phyloP scores from a whole-genome alignment of 1,284 basidiomycete genomes.

The Sporisorium exsertum region DNA sequence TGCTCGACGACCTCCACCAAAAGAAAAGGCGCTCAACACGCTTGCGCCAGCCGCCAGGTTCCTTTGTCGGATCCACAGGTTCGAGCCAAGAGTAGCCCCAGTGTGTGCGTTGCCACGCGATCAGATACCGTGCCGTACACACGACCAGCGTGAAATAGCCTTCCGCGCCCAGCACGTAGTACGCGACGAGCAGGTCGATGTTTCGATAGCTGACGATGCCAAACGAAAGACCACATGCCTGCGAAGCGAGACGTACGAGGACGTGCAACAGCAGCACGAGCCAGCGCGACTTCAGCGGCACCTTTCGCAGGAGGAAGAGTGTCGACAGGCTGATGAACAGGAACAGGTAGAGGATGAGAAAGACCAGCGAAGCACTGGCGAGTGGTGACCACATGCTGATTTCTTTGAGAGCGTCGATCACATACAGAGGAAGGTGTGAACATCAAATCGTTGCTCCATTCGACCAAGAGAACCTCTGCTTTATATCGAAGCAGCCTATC shows the following conservation, averaged over 20 bases:
- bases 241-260: slow-evolving; percentile 38
- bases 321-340: slow-evolving; percentile 11
- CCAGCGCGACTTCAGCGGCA: slow-evolving; percentile 28
- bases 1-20: slow-evolving; percentile 7
- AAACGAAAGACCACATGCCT: slow-evolving; percentile 45
- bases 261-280: slow-evolving; percentile 47
- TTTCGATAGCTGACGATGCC: slow-evolving; percentile 33
- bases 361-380: slow-evolving; percentile 33
- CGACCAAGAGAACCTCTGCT: too few species aligned
- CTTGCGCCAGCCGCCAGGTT: neutral
- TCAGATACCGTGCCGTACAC: slow-evolving; percentile 47
- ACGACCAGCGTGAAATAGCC: slow-evolving; percentile 58
- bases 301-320: slow-evolving; percentile 8
- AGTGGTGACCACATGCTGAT: slow-evolving; percentile 36
- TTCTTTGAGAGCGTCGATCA: too few species aligned
- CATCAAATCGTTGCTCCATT: too few species aligned
- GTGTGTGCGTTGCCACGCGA: slow-evolving; percentile 51
- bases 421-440: too few species aligned
- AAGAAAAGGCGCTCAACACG: slow-evolving; percentile 11
- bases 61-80: slow-evolving; percentile 12
- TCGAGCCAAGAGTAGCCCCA: slow-evolving; percentile 50
- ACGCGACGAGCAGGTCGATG: slow-evolving; percentile 42
- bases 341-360: slow-evolving; percentile 32
- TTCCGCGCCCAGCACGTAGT: slow-evolving; percentile 51
- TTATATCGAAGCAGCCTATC: too few species aligned